Evolutionary conservation across 768 basidiomycete genomes (phyloP), one percentile per base, ranked within the genome.

Genomic region (Wakefieldia striispora): DNA sequence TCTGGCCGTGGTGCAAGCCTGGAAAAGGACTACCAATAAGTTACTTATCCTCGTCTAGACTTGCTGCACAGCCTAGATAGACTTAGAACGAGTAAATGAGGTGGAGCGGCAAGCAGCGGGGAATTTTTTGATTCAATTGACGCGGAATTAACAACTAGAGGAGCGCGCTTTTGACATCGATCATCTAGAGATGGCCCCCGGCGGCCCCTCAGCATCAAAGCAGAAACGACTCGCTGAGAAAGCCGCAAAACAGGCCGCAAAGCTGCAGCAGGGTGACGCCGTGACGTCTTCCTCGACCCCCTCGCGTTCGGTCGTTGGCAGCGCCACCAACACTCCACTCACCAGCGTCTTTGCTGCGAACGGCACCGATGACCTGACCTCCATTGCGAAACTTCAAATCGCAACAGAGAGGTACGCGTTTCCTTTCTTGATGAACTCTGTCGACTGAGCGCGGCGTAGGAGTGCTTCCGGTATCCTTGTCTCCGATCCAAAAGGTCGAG

Each of bases 221-320:
- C 91, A 93, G 70, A 97, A 97, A 70, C 84, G 95, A 40, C 81
- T 97, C 49, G 94, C 91, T 53, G 95, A 95, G 70, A 97, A 97
- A 71, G 93, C 86, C 17, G 89, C 88, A 51, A 90, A 89, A 67
- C 81, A 86, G 68, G 77, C 82, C 47, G 77, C 86, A 10, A 86
- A 75, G 61, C 68, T 78, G 62, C 64, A 55, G 27, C 27, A 29
- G 11, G 67, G 75, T 19, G 75, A 72, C 21, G 69, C 70, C 10
- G 63, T 71, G 47, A 71, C 77, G 11, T 78, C 82, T 8, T 72
- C 81, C 4, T 77, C 83, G 14, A 78, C 79, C 12, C 86, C 89
- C 4, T 71, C 82, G 0, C 84, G 82, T 47, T 88, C 88, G 1
- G 75, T 75, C 23, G 77, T 76, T 64, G 86, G 79, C 49, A 85